Percentiles rank a stretch among this genome's conserved stretches.
Conservation (phyloP, 2,329 filamentous ascomycete genomes). For the Drechslera avenae region DNA sequence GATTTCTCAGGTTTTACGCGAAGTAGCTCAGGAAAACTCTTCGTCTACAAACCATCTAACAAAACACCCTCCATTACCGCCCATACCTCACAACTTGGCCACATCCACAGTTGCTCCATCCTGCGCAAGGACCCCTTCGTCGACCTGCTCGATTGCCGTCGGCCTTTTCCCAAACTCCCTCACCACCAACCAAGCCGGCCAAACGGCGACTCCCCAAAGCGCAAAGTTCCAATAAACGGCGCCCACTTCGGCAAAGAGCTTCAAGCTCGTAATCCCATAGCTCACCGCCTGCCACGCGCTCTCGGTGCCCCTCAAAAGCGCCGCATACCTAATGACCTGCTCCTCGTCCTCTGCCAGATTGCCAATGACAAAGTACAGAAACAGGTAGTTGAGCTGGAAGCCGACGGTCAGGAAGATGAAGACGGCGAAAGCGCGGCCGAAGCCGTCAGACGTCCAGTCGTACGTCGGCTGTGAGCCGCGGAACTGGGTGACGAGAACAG, state of each 20-base stretch:
- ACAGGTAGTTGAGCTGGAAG: conserved; percentile 77
- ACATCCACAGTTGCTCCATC: neutral
- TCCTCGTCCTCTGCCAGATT: conserved; percentile 66
- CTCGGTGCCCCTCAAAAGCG: conserved; percentile 71
- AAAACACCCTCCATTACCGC: no score
- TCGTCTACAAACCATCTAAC: no score
- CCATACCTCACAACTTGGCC: neutral
- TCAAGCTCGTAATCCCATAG: conserved; percentile 68
- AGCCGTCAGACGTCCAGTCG: conserved; percentile 69
- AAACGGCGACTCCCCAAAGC: conserved; percentile 67
- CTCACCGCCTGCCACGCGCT: conserved; percentile 75
- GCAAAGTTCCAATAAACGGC: conserved; percentile 73
- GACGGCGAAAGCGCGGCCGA: conserved; percentile 68
- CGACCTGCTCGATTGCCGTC: conserved; percentile 19
- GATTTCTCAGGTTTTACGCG: no score
- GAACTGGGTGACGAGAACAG: conserved; percentile 67
- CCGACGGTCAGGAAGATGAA: conserved; percentile 70
- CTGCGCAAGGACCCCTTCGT: conserved; percentile 3
- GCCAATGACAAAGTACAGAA: conserved; percentile 73
- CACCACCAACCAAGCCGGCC: conserved; percentile 71
- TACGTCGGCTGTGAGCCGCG: conserved; percentile 62
- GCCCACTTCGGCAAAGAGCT: conserved; percentile 67
- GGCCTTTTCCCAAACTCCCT: conserved; percentile 56
- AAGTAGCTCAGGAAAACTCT: no score
- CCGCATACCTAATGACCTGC: conserved; percentile 71